A percentile compares a stretch with the other conserved stretches of the same genome.
These are phyloP conservation scores for Nymphaea thermarum DNA, from an alignment of 164 flowering plant genomes.

Conservation along the genomic window DNA sequence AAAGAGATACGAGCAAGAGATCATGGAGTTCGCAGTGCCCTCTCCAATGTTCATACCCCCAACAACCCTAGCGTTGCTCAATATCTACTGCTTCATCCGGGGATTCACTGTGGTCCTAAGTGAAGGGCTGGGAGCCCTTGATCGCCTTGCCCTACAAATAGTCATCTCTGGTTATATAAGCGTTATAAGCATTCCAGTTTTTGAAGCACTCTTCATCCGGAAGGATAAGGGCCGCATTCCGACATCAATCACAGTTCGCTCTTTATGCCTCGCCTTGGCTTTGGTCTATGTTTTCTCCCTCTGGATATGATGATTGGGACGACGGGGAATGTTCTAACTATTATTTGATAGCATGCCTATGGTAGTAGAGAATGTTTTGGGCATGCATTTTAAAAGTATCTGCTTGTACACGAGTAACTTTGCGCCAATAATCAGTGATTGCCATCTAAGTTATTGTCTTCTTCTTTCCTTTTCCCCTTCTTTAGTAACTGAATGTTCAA, in stretches of 20 bases:
- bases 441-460: too few species aligned
- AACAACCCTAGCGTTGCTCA: conserved; percentile 24
- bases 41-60: conserved; percentile 27
- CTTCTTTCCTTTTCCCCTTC: too few species aligned
- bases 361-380: too few species aligned
- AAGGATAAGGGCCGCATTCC: conserved; percentile 23
- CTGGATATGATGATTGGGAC: conserved; percentile 6
- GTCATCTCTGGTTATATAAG: conserved; percentile 15
- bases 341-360: too few species aligned
- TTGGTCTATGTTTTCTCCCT: conserved; percentile 8
- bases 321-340: too few species aligned
- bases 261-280: conserved; percentile 4
- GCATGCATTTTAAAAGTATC: too few species aligned
- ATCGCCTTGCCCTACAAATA: conserved; percentile 12
- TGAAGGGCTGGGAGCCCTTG: conserved; percentile 2
- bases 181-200: conserved; percentile 15
- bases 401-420: too few species aligned
- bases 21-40: conserved; percentile 33
- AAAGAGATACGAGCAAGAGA: conserved; percentile 36
- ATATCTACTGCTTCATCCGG: conserved; percentile 11
- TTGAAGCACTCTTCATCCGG: conserved; percentile 18
- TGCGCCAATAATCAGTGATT: too few species aligned
- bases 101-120: neutral
- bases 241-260: conserved; percentile 9
- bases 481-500: too few species aligned